Conservation (phyloP, 2,329 filamentous ascomycete genomes). For the Colletotrichum limetticola region DNA sequence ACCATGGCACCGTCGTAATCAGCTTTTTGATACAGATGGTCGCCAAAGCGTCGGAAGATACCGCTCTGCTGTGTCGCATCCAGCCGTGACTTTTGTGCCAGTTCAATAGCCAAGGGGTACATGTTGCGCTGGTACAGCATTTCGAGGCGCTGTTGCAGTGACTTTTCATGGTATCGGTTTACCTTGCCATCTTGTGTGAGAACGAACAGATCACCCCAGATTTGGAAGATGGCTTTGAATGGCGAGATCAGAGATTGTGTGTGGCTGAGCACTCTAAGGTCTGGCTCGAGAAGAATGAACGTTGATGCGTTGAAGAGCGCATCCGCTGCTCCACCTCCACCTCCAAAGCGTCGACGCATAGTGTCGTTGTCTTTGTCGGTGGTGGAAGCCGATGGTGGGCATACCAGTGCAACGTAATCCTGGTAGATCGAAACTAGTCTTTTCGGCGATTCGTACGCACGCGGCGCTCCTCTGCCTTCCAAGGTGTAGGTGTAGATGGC, state of each 20-base stretch:
- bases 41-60: slow-evolving; percentile 93
- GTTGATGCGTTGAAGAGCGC: slow-evolving; percentile 87
- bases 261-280: slow-evolving; percentile 89
- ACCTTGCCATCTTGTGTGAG: slow-evolving; percentile 93
- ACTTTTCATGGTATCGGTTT: slow-evolving; percentile 89
- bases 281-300: slow-evolving; percentile 91
- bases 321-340: slow-evolving; percentile 74
- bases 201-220: slow-evolving; percentile 94
- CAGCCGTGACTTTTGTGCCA: slow-evolving; percentile 89
- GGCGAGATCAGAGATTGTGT: slow-evolving; percentile 86
- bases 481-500: slow-evolving; percentile 93
- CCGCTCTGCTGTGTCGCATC: slow-evolving; percentile 85
- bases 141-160: slow-evolving; percentile 89
- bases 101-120: slow-evolving; percentile 89
- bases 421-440: slow-evolving; percentile 81
- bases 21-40: slow-evolving; percentile 92
- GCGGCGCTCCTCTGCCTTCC: slow-evolving; percentile 86
- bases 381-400: slow-evolving; percentile 70
- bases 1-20: slow-evolving; percentile 99
- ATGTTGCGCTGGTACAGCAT: slow-evolving; percentile 94
- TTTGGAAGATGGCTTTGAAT: slow-evolving; percentile 81
- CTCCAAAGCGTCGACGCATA: slow-evolving; percentile 78
- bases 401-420: slow-evolving; percentile 89
- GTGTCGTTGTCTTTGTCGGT: slow-evolving; percentile 68
- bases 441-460: slow-evolving; percentile 92